Conservation (phyloP, 768 basidiomycete species). For the Agrocybe praecox region DNA sequence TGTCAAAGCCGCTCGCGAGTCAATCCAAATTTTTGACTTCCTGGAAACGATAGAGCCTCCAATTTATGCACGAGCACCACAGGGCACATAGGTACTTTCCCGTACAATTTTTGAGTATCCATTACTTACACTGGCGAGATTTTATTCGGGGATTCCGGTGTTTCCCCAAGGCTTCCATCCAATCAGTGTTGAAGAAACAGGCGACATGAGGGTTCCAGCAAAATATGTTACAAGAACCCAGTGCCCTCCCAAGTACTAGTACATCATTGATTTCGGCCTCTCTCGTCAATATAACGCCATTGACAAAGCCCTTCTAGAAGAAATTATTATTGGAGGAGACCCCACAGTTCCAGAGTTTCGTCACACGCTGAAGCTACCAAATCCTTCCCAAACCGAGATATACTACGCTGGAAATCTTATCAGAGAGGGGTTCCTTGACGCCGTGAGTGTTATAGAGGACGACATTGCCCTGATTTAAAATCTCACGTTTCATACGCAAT, state of each 20-base stretch:
- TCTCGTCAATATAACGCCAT: slow-evolving; percentile 28
- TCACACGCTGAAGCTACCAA: not conserved
- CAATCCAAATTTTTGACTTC: not conserved
- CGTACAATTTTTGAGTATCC: too few relatives aligned
- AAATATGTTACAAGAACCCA: slow-evolving; percentile 28
- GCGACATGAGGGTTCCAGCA: slow-evolving; percentile 18
- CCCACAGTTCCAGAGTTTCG: slow-evolving; percentile 37
- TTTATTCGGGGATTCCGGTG: too few relatives aligned
- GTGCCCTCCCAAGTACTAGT: slow-evolving; percentile 32
- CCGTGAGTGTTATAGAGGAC: not conserved
- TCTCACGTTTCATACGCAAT: not conserved
- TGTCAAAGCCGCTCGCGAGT: too few relatives aligned
- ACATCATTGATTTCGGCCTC: slow-evolving; percentile 41
- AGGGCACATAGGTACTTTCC: slow-evolving; percentile 40
- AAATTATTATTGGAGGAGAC: slow-evolving; percentile 41
- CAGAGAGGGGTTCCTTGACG: not conserved
- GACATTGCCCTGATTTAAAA: not conserved
- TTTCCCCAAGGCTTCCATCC: slow-evolving; percentile 30
- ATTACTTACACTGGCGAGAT: too few relatives aligned
- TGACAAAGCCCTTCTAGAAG: slow-evolving; percentile 23
- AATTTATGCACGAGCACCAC: slow-evolving; percentile 34
- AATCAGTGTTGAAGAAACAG: slow-evolving; percentile 11
- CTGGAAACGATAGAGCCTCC: slow-evolving; percentile 24
- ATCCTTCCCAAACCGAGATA: not conserved
- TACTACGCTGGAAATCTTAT: not conserved